phyloP scores from a whole-genome alignment of 192 early-diverging fungal genomes.

The Cladochytrium replicatum region DNA sequence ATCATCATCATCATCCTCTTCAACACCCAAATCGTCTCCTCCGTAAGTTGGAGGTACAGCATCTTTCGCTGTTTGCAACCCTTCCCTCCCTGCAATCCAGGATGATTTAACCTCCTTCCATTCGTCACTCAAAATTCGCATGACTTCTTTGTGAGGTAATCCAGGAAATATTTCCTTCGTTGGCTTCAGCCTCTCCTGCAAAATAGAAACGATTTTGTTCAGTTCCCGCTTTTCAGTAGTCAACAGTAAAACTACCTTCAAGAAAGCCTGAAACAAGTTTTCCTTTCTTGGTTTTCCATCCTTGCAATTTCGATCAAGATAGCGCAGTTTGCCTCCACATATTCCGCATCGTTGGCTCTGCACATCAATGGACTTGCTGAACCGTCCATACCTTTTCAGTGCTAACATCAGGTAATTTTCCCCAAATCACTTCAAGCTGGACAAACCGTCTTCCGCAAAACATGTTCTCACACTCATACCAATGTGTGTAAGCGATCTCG shows the following conservation, averaged over 20 bases:
- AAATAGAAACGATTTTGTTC: neutral
- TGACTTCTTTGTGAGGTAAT: constrained; percentile 4
- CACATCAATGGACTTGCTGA: constrained; percentile 29
- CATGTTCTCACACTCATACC: constrained; percentile 14
- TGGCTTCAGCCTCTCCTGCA: neutral
- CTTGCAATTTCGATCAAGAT: neutral
- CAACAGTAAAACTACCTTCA: neutral
- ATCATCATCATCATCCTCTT: no score
- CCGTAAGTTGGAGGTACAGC: no score
- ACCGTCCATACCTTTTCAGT: constrained; percentile 21
- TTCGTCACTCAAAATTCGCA: constrained; percentile 9
- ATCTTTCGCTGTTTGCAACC: no score
- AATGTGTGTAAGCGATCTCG: constrained; percentile 26
- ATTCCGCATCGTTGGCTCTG: constrained; percentile 18
- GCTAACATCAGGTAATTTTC: neutral
- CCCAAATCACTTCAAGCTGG: neutral
- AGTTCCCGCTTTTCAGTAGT: neutral
- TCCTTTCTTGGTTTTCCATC: constrained; percentile 1
- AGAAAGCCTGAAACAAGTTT: neutral
- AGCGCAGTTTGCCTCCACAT: constrained; percentile 5
- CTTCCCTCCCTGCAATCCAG: no score
- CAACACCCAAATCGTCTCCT: no score
- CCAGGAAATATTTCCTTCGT: neutral
- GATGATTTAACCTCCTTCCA: neutral
- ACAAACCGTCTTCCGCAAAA: constrained; percentile 12